A percentile compares a stretch with the other conserved stretches of the same genome.
Evolutionary conservation across 2,329 filamentous ascomycete species (phyloP).

Genomic region (Monilinia vaccinii-corymbosi): DNA sequence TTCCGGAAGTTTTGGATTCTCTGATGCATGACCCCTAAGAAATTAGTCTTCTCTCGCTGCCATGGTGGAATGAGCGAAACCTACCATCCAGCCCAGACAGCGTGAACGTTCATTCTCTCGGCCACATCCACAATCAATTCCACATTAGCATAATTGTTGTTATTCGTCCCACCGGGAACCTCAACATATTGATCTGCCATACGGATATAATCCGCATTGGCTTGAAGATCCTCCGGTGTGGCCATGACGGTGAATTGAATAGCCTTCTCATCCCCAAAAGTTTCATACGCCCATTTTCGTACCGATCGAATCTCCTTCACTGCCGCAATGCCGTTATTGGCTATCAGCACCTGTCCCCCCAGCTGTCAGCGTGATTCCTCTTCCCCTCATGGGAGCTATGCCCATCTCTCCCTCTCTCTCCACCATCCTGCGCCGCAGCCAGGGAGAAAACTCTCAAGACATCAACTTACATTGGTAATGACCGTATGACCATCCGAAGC

Average conservation of each 20-base stretch:
- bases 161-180: slow-evolving; percentile 97
- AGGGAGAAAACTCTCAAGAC: not conserved
- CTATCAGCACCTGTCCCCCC: slow-evolving; percentile 72
- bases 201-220: slow-evolving; percentile 98
- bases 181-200: slow-evolving; percentile 99
- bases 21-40: slow-evolving; percentile 84
- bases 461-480: slow-evolving; percentile 70
- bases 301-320: slow-evolving; percentile 99
- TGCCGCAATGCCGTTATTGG: slow-evolving; percentile 98
- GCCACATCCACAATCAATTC: slow-evolving; percentile 98
- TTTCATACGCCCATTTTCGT: slow-evolving; percentile 99
- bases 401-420: too few relatives aligned
- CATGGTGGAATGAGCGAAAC: slow-evolving; percentile 25
- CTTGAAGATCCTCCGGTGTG: slow-evolving; percentile 91
- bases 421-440: not conserved
- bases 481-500: slow-evolving; percentile 89
- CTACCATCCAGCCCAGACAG: slow-evolving; percentile 98
- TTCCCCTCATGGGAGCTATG: not conserved
- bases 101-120: slow-evolving; percentile 96
- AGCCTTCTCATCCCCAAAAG: slow-evolving; percentile 93
- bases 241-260: slow-evolving; percentile 99
- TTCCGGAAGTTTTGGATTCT: slow-evolving; percentile 96
- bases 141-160: slow-evolving; percentile 99
- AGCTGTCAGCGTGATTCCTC: not conserved
- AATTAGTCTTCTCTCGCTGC: not conserved